Conservation (phyloP, 495 filamentous ascomycete genomes). For the Lasiosphaeriaceae sp. region DNA sequence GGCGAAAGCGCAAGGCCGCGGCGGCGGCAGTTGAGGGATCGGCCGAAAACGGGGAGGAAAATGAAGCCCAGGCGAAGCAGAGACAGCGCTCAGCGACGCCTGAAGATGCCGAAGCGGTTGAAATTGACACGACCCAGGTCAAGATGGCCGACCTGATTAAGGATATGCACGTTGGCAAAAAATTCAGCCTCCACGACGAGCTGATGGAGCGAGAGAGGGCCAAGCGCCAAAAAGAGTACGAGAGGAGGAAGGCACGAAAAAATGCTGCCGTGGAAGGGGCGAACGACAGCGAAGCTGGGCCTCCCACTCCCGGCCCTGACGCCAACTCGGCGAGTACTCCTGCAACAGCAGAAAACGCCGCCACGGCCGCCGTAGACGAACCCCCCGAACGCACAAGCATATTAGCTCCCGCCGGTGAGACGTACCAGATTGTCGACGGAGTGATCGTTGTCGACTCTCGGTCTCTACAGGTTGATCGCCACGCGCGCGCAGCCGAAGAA, state of each 20-base stretch:
- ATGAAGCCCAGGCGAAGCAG: conserved; percentile 18
- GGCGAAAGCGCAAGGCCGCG: conserved; percentile 16
- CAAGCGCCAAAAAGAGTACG: conserved; percentile 36
- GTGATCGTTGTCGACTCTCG: conserved; percentile 74
- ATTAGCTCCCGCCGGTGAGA: conserved; percentile 20
- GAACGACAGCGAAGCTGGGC: conserved; percentile 9
- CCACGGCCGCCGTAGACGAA: not conserved
- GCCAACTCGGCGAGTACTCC: not conserved
- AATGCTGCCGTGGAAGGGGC: conserved; percentile 13
- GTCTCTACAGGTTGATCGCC: conserved; percentile 76
- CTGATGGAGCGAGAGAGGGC: conserved; percentile 45
- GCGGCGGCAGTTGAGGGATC: conserved; percentile 4
- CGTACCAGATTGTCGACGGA: conserved; percentile 67
- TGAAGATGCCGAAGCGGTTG: conserved; percentile 67
- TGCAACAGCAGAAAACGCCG: not conserved
- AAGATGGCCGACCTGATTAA: conserved; percentile 82
- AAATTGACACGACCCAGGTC: conserved; percentile 63
- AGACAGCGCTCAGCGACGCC: conserved; percentile 56
- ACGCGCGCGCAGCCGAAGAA: conserved; percentile 58
- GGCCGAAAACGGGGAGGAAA: conserved; percentile 13
- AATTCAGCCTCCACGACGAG: conserved; percentile 64
- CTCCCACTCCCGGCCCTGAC: not conserved
- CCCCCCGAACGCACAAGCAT: not conserved
- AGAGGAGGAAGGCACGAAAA: conserved; percentile 26
- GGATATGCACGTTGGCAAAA: conserved; percentile 73